phyloP scores from a whole-genome alignment of 2,329 filamentous ascomycete species.

The Trichoderma sp. region DNA sequence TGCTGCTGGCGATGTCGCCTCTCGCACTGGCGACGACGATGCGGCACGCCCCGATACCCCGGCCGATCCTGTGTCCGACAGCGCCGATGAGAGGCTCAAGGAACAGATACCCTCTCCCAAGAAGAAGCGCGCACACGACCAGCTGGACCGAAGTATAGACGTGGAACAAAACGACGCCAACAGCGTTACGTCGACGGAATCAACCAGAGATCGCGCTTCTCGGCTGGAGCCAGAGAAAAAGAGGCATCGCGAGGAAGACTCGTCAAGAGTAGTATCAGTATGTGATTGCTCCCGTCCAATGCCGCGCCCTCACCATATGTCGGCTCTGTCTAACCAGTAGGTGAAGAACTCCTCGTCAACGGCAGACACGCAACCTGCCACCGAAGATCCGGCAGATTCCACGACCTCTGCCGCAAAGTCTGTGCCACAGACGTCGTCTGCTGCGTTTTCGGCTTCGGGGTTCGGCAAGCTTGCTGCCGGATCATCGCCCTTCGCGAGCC shows the following conservation, averaged over 20 bases:
- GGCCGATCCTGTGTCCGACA: slow-evolving; percentile 41
- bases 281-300: slow-evolving; percentile 28
- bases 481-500: slow-evolving; percentile 64
- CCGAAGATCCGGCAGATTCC: slow-evolving; percentile 32
- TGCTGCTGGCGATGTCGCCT: slow-evolving; percentile 5
- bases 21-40: slow-evolving; percentile 33
- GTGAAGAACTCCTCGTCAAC: slow-evolving; percentile 20
- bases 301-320: not conserved
- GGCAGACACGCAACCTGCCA: not conserved
- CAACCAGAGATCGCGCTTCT: slow-evolving; percentile 52
- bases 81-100: slow-evolving; percentile 45
- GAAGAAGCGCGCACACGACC: slow-evolving; percentile 65
- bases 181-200: slow-evolving; percentile 47
- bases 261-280: slow-evolving; percentile 41
- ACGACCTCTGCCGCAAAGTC: slow-evolving; percentile 36
- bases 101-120: slow-evolving; percentile 62
- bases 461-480: slow-evolving; percentile 67
- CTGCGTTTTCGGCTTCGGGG: slow-evolving; percentile 68
- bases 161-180: slow-evolving; percentile 48
- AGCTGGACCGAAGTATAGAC: slow-evolving; percentile 56
- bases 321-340: not conserved
- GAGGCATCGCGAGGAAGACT: slow-evolving; percentile 58
- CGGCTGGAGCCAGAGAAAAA: slow-evolving; percentile 65
- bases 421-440: slow-evolving; percentile 51
- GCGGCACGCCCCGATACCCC: slow-evolving; percentile 40